Evolutionary conservation across 345 rosid species (phyloP), one percentile per base, ranked within the genome.

Genomic region (Sisymbrium irio): DNA sequence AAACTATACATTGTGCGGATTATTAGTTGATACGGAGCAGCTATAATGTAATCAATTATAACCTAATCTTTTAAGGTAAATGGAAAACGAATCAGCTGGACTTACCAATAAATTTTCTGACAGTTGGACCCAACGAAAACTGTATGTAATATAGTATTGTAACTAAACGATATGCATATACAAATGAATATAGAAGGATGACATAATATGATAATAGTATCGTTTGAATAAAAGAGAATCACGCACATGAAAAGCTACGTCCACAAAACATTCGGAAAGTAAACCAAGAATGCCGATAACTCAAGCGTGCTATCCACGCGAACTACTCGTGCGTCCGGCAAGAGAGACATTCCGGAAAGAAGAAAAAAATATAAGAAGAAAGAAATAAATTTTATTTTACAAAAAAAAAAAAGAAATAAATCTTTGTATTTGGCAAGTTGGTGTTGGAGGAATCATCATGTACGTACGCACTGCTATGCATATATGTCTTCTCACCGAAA

Each of bases 361-460:
- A 55, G 42, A 55, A 66, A 35, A 62, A 36, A 62, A 72, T 72
- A 46, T 12, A 51, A 51, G 17, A 51, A 12, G 28, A 8, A 51
- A 50, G 3, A 9, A 50, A 27, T 3, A 30, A 45, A 30, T 12
- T 25, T 6, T 50, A 6, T 25, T 27, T 6, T 28, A 51, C n/a
- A n/a, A 4, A 7, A 55, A 5, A 19, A 12, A 5, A 6, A 6
- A 20, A 47, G 32, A 33, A 65, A 9, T n/a, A 74, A 75, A 75
- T 69, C 42, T 47, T 39, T 74, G 35, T 39, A 28, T 37, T 75
- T 50, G 39, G 65, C 79, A 76, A 76, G 79, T 76, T 76, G 74
- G 32, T 61, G 47, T 32, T 56, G 41, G 74, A 7, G 49, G 75
- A 76, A 76, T 69, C 64, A 69, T 30, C 22, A 42, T 57, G 50